phyloP scores from a whole-genome alignment of 169 alveolate species.

The Plasmodium inui region DNA sequence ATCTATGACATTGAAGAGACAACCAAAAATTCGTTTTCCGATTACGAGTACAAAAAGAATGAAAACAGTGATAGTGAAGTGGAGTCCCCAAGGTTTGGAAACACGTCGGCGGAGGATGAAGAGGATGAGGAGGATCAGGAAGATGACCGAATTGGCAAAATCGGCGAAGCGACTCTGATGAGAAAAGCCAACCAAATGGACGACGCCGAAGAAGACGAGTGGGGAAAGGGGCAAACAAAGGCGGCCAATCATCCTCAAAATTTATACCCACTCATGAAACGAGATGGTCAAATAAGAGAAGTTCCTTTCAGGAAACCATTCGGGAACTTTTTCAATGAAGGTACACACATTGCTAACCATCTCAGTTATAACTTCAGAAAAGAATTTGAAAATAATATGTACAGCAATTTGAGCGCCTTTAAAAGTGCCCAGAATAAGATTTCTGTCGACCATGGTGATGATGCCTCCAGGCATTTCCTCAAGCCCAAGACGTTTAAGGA shows the following conservation, averaged over 20 bases:
- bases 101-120: slow-evolving; percentile 27
- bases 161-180: neutral
- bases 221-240: neutral
- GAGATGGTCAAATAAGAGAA: slow-evolving; percentile 4
- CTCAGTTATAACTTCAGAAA: slow-evolving; percentile 32
- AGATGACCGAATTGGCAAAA: neutral
- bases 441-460: slow-evolving; percentile 8
- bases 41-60: slow-evolving; percentile 55
- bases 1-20: slow-evolving; percentile 64
- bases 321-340: neutral
- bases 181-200: neutral
- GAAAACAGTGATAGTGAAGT: slow-evolving; percentile 10
- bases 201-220: neutral
- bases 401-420: slow-evolving; percentile 45
- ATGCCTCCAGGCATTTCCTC: slow-evolving; percentile 46
- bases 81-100: slow-evolving; percentile 73
- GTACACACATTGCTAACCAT: slow-evolving; percentile 13
- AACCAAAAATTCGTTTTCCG: slow-evolving; percentile 58
- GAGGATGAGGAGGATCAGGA: neutral
- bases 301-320: neutral
- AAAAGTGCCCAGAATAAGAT: slow-evolving; percentile 7
- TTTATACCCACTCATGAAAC: neutral
- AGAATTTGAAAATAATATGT: slow-evolving; percentile 68
- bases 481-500: slow-evolving; percentile 68
- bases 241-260: neutral